Evolutionary conservation across 2,329 filamentous ascomycete species (phyloP), one percentile per base, ranked within the genome.

Genomic region (Venturia asperata): DNA sequence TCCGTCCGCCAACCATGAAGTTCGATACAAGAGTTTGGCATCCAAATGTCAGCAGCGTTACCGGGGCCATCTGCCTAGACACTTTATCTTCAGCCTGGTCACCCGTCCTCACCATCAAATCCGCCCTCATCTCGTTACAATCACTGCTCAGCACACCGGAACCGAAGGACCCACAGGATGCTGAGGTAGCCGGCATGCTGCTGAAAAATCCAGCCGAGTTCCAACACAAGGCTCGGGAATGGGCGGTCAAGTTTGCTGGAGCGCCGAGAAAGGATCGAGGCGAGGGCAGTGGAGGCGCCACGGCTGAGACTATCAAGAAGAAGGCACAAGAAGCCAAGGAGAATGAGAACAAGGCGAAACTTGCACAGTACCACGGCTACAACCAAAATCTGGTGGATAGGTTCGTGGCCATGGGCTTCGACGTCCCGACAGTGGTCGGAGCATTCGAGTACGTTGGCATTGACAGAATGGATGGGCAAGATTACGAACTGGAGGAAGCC

Each of bases 1-100:
- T 99, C 80, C 89, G 92, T 70, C 91, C 93, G 4, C 94, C 94
- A 5, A 77, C 85, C 66, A 97, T 99, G 89, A 88, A 86, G 71
- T 97, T 97, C 73, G 85, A 88, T 69, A 99, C 94, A 68, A 92
- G 88, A 77, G 88, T 97, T 70, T 99, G 92, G 92, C 94, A 99
- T 76, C 94, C 94, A 42, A 99, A 99, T 74, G 86, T 99, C 78
- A 95, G 90, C 82, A 93, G 89, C 72, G 89, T 94, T 74, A 68
- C 97, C 91, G 94, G 94, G 65, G 93, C 92, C 34, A 99, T 99
- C 75, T 99, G 94, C 73, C 86, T 99, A 64, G 94, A 99, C 74
- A 97, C 92, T 0, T 84, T 99, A 19, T 88, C 89, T 11, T 85
- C 85, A 15, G 91, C 90, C 70, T 99, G 94, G 94, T 96, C 93